phyloP scores from a whole-genome alignment of 805 yeast genomes.

The Candida patagonica region DNA sequence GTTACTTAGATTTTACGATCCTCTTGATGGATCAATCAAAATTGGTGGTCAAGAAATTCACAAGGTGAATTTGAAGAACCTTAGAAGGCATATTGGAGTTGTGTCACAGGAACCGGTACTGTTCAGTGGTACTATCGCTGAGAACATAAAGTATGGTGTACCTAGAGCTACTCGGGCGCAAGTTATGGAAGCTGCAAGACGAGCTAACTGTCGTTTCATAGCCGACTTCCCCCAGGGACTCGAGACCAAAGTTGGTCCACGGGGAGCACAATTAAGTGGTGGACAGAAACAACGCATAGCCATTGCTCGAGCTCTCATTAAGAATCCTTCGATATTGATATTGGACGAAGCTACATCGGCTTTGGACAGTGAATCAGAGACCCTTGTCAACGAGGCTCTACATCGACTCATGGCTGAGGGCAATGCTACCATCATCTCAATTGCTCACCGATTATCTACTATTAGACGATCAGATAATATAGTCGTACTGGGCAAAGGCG shows the following conservation, averaged over 20 bases:
- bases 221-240: constrained; percentile 70
- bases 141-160: constrained; percentile 72
- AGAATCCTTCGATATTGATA: constrained; percentile 70
- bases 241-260: constrained; percentile 76
- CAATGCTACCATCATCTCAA: constrained; percentile 64
- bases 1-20: constrained; percentile 76
- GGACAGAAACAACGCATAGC: constrained; percentile 94
- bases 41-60: constrained; percentile 58
- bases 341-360: constrained; percentile 96
- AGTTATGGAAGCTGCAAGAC: constrained; percentile 50
- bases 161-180: constrained; percentile 48
- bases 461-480: constrained; percentile 75
- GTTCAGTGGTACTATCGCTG: constrained; percentile 76
- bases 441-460: constrained; percentile 87
- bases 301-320: constrained; percentile 74
- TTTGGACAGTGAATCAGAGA: constrained; percentile 79
- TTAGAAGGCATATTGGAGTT: constrained; percentile 70
- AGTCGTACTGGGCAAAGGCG: constrained; percentile 66
- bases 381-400: constrained; percentile 70
- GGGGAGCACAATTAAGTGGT: constrained; percentile 84
- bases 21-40: constrained; percentile 49
- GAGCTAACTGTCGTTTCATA: constrained; percentile 74
- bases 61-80: constrained; percentile 59
- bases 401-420: constrained; percentile 39
- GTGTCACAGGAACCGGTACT: constrained; percentile 91